Conservation (phyloP, 2,329 filamentous ascomycete species). For the Albifimbria verrucaria region DNA sequence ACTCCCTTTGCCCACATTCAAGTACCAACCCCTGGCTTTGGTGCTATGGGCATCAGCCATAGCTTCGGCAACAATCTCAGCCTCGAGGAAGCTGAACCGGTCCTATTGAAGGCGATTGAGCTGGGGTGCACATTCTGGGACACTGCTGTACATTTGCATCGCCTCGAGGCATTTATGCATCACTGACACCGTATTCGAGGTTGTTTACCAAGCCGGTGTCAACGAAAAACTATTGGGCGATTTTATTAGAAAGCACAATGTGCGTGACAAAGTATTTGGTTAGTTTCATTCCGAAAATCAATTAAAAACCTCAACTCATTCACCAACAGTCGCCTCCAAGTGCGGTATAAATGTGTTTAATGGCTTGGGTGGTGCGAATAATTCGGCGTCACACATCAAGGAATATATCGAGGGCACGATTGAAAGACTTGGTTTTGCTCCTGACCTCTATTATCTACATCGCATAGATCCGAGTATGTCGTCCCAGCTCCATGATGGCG, state of each 20-base stretch:
- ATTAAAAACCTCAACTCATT: not conserved
- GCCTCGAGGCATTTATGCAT: not conserved
- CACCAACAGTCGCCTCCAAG: conserved; percentile 42
- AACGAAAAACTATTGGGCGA: conserved; percentile 49
- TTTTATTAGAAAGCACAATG: conserved; percentile 47
- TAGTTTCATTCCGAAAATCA: conserved; percentile 11
- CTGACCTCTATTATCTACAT: conserved; percentile 42
- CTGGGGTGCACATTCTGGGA: conserved; percentile 38
- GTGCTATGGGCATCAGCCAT: conserved; percentile 46
- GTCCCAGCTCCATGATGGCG: not conserved
- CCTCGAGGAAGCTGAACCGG: conserved; percentile 43
- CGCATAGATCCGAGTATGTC: conserved; percentile 40
- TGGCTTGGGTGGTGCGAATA: conserved; percentile 33
- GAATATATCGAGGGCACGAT: conserved; percentile 47
- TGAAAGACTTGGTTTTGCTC: conserved; percentile 42
- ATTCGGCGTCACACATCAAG: conserved; percentile 42
- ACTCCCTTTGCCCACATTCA: not conserved
- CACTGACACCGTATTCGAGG: conserved; percentile 20
- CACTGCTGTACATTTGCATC: conserved; percentile 33
- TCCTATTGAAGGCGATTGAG: conserved; percentile 45
- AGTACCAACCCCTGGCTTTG: conserved; percentile 36
- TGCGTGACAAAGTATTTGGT: conserved; percentile 48
- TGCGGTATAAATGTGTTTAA: conserved; percentile 38
- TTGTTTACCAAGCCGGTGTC: conserved; percentile 41
- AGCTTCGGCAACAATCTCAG: conserved; percentile 38